Conservation (phyloP, 352 stramenopile species). For the Globisporangium splendens region DNA sequence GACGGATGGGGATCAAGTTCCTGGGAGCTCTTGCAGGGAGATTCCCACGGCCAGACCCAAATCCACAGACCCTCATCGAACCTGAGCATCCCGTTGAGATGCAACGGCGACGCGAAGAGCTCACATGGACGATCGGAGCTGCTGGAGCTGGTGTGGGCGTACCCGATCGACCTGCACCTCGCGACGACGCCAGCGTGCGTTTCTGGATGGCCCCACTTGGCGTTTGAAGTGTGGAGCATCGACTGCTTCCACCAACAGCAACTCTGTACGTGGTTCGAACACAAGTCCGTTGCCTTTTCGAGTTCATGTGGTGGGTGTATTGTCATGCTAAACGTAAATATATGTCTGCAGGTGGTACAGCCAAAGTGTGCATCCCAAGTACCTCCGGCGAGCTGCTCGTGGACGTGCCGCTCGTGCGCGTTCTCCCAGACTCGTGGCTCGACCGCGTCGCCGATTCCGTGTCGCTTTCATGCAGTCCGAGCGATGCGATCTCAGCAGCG, state of each 20-base stretch:
- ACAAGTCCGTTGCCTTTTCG: not conserved
- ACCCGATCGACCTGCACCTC: conserved; percentile 53
- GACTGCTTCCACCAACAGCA: conserved; percentile 35
- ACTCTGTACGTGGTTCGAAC: conserved; percentile 27
- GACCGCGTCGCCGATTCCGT: conserved; percentile 19
- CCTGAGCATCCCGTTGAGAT: conserved; percentile 10
- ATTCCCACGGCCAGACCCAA: conserved; percentile 41
- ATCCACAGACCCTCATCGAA: conserved; percentile 21
- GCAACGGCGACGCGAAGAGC: not conserved
- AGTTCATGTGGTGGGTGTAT: conserved; percentile 3
- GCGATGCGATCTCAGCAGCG: too few species aligned
- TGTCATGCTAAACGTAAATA: not conserved
- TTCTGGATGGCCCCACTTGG: conserved; percentile 34
- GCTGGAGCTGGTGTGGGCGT: conserved; percentile 45
- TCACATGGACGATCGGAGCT: not conserved
- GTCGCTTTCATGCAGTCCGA: not conserved
- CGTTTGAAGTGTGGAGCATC: conserved; percentile 46
- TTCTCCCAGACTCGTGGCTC: conserved; percentile 14
- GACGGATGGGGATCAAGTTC: conserved; percentile 1
- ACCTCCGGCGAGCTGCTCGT: conserved; percentile 36
- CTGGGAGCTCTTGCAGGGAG: conserved; percentile 42
- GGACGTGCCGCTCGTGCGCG: conserved; percentile 31
- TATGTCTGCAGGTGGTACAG: conserved; percentile 28
- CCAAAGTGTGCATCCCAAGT: conserved; percentile 30
- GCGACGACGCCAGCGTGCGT: conserved; percentile 14